These are phyloP conservation scores for Postia placenta DNA, from an alignment of 768 basidiomycete species.

Conservation along the genomic window DNA sequence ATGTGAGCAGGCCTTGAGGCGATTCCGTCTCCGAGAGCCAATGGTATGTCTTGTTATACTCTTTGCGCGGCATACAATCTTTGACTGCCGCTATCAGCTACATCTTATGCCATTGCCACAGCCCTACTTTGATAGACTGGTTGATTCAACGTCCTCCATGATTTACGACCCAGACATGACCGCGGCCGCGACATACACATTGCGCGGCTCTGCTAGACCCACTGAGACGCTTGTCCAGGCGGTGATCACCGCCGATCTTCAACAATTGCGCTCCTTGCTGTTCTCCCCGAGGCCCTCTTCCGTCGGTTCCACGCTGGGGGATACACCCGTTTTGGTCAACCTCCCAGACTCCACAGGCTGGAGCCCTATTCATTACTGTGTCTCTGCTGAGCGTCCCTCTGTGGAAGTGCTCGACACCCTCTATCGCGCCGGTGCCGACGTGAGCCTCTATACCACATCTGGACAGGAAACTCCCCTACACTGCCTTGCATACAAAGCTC, in stretches of 20 bases:
- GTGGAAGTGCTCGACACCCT: constrained; percentile 61
- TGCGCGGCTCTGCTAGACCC: constrained; percentile 6
- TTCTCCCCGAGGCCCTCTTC: constrained; percentile 35
- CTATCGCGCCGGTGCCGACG: constrained; percentile 72
- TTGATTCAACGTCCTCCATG: background rate
- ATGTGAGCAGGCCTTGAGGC: constrained; percentile 61
- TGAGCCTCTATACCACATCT: constrained; percentile 58
- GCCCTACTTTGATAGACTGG: constrained; percentile 7
- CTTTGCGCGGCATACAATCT: background rate
- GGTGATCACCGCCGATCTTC: constrained; percentile 8
- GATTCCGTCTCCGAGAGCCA: constrained; percentile 53
- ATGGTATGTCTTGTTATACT: constrained; percentile 32
- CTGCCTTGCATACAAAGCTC: constrained; percentile 44
- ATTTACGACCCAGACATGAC: background rate
- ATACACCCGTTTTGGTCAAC: constrained; percentile 46
- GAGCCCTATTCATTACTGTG: constrained; percentile 70
- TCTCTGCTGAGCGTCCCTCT: constrained; percentile 47
- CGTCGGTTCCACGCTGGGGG: constrained; percentile 25
- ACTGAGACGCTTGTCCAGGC: constrained; percentile 11
- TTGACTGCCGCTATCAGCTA: constrained; percentile 6
- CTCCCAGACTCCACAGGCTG: constrained; percentile 61
- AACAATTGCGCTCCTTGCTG: constrained; percentile 12
- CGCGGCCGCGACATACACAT: background rate
- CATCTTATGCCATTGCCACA: constrained; percentile 10
- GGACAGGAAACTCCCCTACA: constrained; percentile 64